Evolutionary conservation across 129 eudicot genomes (phyloP).

Genomic region (Artemisia annua): DNA sequence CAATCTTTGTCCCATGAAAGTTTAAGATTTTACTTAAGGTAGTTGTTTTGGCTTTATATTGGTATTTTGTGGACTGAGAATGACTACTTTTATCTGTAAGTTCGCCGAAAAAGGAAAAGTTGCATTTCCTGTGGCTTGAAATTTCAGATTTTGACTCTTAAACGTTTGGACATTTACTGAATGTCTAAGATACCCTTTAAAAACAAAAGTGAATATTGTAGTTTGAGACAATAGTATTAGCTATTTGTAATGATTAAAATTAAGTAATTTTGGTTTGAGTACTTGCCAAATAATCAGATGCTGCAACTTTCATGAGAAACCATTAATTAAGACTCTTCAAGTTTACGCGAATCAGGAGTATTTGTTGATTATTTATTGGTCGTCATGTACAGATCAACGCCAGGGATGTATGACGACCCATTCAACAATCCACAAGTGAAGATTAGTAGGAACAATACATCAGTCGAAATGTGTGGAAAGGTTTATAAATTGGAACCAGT

Average conservation of each 20-base stretch:
- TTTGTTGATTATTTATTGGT: neutral
- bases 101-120: neutral
- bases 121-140: neutral
- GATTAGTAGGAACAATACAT: constrained; percentile 66
- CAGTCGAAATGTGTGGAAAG: constrained; percentile 97
- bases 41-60: neutral
- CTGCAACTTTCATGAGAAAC: constrained; percentile 3
- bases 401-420: constrained; percentile 90
- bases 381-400: constrained; percentile 51
- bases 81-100: constrained; percentile 1
- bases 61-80: neutral
- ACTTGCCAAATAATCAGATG: neutral
- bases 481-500: constrained; percentile 92
- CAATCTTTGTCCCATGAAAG: neutral
- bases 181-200: neutral
- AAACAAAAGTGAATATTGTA: neutral
- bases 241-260: neutral
- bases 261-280: neutral
- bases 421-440: constrained; percentile 94
- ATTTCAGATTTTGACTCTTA: constrained; percentile 3
- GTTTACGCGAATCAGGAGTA: neutral
- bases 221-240: neutral
- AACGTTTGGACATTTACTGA: neutral
- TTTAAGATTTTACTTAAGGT: neutral
- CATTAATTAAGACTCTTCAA: neutral